phyloP scores from a whole-genome alignment of 2,329 filamentous ascomycete species.

The Arthrinium puccinioides region DNA sequence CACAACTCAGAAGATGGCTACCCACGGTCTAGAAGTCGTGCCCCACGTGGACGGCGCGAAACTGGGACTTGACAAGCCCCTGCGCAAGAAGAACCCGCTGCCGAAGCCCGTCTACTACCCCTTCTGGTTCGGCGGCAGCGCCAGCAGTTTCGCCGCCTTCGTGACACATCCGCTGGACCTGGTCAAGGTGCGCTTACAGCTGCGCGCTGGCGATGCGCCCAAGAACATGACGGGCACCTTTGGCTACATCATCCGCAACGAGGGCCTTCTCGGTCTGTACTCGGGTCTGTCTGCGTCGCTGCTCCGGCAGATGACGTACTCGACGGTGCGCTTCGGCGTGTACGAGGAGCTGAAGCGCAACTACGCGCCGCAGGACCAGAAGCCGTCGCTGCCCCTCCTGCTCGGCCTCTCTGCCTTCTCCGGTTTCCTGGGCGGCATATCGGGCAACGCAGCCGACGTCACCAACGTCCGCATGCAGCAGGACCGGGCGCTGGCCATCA shows the following conservation, averaged over 20 bases:
- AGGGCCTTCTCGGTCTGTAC: constrained; percentile 79
- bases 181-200: constrained; percentile 75
- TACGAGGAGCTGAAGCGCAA: constrained; percentile 87
- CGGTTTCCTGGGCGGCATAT: constrained; percentile 81
- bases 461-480: constrained; percentile 99
- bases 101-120: constrained; percentile 50
- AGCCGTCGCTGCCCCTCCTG: constrained; percentile 67
- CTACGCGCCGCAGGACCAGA: constrained; percentile 39
- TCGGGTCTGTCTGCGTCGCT: constrained; percentile 87
- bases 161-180: constrained; percentile 93
- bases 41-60: constrained; percentile 7
- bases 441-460: constrained; percentile 91
- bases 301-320: constrained; percentile 91
- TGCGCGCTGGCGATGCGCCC: constrained; percentile 66
- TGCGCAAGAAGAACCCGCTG: constrained; percentile 30
- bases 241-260: constrained; percentile 66
- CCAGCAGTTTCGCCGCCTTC: constrained; percentile 82
- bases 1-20: constrained; percentile 7
- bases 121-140: constrained; percentile 96
- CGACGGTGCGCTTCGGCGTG: constrained; percentile 89
- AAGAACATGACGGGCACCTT: constrained; percentile 83
- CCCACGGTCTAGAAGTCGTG: constrained; percentile 11
- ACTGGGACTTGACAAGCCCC: constrained; percentile 6
- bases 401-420: constrained; percentile 76
- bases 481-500: constrained; percentile 66